phyloP scores from a whole-genome alignment of 441 rosid species.

The Metrosideros polymorpha region DNA sequence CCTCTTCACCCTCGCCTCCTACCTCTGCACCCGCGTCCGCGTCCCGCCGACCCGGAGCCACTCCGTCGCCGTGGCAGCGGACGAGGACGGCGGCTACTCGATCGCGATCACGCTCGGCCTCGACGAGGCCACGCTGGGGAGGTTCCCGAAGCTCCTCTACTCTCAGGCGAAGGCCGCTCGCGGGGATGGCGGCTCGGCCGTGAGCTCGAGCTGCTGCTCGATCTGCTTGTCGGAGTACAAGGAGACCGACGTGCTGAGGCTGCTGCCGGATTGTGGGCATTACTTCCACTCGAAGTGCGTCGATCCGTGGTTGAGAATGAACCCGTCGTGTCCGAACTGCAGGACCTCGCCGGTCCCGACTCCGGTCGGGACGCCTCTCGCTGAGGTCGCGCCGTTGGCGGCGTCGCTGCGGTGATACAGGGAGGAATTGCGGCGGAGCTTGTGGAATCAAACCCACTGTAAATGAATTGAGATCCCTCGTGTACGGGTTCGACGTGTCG shows the following conservation, averaged over 20 bases:
- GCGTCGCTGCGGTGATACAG: neutral
- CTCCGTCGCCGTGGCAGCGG: neutral
- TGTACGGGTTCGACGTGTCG: neutral
- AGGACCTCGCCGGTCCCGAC: slow-evolving; percentile 27
- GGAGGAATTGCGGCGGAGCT: neutral
- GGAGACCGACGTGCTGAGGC: slow-evolving; percentile 23
- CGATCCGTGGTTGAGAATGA: slow-evolving; percentile 35
- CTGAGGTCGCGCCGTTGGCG: neutral
- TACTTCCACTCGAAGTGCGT: slow-evolving; percentile 35
- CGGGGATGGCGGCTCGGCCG: neutral
- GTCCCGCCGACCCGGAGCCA: neutral
- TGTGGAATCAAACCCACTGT: neutral
- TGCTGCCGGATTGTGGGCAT: slow-evolving; percentile 45
- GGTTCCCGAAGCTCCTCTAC: slow-evolving; percentile 16
- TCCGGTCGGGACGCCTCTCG: neutral
- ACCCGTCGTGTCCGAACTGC: slow-evolving; percentile 41
- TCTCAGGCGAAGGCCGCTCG: slow-evolving; percentile 1
- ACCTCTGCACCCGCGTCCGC: slow-evolving; percentile 1
- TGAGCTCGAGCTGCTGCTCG: slow-evolving; percentile 15
- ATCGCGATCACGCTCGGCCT: neutral
- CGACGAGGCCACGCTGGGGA: slow-evolving; percentile 5
- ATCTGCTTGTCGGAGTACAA: slow-evolving; percentile 41
- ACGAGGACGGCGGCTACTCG: neutral
- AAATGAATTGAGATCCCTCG: neutral
- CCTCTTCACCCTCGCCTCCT: neutral